These are phyloP conservation scores for Malassezia sympodialis DNA, from an alignment of 1,284 basidiomycete genomes.

Conservation along the genomic window DNA sequence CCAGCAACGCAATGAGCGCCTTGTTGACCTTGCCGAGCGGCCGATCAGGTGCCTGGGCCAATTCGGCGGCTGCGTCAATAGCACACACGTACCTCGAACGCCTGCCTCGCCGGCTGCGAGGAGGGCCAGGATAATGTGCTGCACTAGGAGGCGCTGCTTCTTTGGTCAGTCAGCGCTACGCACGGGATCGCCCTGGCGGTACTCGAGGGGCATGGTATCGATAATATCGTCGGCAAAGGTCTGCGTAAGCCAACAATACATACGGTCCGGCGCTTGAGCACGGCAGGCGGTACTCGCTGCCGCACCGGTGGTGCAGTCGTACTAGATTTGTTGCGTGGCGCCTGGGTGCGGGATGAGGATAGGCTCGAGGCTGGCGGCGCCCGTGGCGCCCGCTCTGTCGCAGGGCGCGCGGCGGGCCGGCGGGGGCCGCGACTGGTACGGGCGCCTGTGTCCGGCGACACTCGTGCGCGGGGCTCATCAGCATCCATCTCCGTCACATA, in stretches of 20 bases:
- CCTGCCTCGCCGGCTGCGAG: constrained; percentile 31
- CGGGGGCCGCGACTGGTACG: background rate
- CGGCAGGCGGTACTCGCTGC: constrained; percentile 2
- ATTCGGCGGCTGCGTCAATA: constrained; percentile 58
- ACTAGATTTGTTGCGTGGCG: background rate
- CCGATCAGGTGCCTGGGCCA: constrained; percentile 69
- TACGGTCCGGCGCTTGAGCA: constrained; percentile 55
- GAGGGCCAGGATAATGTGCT: constrained; percentile 37
- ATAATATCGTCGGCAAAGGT: constrained; percentile 55
- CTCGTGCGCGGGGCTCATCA: background rate
- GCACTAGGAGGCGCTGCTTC: constrained; percentile 32
- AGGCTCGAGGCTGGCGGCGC: background rate
- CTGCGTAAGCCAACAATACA: constrained; percentile 23
- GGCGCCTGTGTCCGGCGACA: background rate
- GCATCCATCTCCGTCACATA: constrained; percentile 41
- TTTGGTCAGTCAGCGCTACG: constrained; percentile 31
- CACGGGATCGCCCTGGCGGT: constrained; percentile 73
- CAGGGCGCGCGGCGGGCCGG: background rate
- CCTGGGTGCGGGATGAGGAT: background rate
- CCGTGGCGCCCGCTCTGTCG: background rate
- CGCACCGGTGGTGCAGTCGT: background rate
- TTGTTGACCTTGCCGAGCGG: constrained; percentile 83
- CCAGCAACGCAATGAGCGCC: constrained; percentile 78
- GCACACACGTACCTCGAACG: constrained; percentile 22
- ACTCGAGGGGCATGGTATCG: constrained; percentile 73